Percentiles rank a stretch among this genome's conserved stretches.
Conservation (phyloP, 169 alveolate species). For the Hepatocystis sp. region DNA sequence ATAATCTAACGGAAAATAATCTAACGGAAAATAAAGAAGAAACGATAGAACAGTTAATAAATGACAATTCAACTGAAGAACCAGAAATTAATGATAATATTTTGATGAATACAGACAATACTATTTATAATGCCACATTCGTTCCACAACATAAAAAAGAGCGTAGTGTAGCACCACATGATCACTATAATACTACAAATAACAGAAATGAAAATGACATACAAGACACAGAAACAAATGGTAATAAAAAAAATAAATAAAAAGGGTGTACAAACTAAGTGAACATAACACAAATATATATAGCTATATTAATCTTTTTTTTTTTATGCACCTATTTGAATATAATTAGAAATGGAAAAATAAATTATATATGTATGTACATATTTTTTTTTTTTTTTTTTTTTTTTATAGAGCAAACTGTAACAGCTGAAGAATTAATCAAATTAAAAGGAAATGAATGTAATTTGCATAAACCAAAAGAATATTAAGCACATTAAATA, state of each 20-base stretch:
- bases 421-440: constrained; percentile 16
- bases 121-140: constrained; percentile 3
- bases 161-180: constrained; percentile 26
- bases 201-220: neutral
- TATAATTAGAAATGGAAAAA: neutral
- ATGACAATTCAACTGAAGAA: too few species aligned
- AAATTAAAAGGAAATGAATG: constrained; percentile 27
- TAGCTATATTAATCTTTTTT: neutral
- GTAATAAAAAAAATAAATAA: neutral
- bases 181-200: constrained; percentile 5
- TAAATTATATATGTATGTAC: neutral
- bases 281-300: too few species aligned
- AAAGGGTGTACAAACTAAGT: too few species aligned
- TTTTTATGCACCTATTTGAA: neutral
- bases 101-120: constrained; percentile 19
- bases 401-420: constrained; percentile 9
- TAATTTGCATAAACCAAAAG: neutral
- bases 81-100: constrained; percentile 50
- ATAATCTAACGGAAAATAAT: neutral
- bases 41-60: neutral
- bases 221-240: constrained; percentile 5
- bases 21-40: neutral
- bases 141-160: constrained; percentile 49
- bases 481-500: neutral
- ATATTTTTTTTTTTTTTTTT: constrained; percentile 1